Evolutionary conservation across 768 basidiomycete genomes (phyloP).

Genomic region (Boletus vinaceobasis): DNA sequence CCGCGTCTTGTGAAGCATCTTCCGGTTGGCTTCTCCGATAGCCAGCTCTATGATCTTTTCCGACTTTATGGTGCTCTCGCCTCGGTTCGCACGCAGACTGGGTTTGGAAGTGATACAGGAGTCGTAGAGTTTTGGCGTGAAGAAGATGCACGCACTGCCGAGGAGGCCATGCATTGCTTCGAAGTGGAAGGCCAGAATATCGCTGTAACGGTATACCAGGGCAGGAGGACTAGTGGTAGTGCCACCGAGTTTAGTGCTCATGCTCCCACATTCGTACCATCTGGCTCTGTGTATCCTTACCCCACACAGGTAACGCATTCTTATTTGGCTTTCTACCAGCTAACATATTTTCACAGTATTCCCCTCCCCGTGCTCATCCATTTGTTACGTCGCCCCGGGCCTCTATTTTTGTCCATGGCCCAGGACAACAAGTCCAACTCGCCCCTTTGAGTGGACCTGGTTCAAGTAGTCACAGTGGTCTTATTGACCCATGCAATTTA

Average conservation of each 20-base stretch:
- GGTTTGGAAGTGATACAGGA: constrained; percentile 74
- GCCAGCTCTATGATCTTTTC: constrained; percentile 80
- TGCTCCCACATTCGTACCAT: constrained; percentile 75
- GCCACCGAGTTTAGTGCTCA: constrained; percentile 66
- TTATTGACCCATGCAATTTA: constrained; percentile 87
- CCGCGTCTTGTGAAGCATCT: constrained; percentile 86
- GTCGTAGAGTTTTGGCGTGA: constrained; percentile 87
- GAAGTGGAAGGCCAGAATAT: constrained; percentile 85
- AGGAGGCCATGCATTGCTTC: constrained; percentile 79
- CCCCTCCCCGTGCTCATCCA: constrained; percentile 60
- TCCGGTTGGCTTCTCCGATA: constrained; percentile 63
- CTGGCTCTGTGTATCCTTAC: constrained; percentile 61
- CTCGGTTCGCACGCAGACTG: constrained; percentile 68
- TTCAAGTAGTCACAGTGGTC: constrained; percentile 78
- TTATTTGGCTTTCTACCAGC: not conserved
- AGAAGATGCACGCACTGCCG: constrained; percentile 74
- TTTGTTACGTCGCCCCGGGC: constrained; percentile 38
- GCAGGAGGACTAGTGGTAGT: constrained; percentile 52
- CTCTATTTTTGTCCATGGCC: constrained; percentile 72
- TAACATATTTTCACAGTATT: constrained; percentile 45
- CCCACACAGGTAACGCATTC: constrained; percentile 49
- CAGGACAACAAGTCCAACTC: constrained; percentile 86
- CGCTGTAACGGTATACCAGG: constrained; percentile 75
- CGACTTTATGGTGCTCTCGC: constrained; percentile 81
- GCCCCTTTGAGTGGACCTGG: constrained; percentile 73